Evolutionary conservation across 73 alveolate species (phyloP).

Genomic region (Paraurostyla sp.): DNA sequence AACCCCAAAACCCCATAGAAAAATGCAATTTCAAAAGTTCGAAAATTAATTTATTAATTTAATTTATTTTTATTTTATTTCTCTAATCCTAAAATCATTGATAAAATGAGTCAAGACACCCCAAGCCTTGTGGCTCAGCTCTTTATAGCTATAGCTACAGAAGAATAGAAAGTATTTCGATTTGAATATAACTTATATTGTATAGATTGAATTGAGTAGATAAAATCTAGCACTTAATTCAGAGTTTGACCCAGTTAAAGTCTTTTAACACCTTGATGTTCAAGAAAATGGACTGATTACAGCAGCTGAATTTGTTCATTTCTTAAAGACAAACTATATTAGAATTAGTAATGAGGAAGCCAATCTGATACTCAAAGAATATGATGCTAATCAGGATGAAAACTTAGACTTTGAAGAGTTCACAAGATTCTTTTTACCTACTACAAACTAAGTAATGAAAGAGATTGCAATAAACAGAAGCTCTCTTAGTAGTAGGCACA

Average conservation of each 20-base stretch:
- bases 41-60: no score
- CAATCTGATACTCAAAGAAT: conserved; percentile 14
- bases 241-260: conserved; percentile 50
- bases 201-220: conserved; percentile 30
- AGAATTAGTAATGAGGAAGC: not conserved
- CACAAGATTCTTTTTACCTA: conserved; percentile 3
- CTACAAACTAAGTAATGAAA: not conserved
- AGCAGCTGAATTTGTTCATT: not conserved
- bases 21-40: no score
- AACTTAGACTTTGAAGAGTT: conserved; percentile 29
- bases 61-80: no score
- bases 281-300: not conserved
- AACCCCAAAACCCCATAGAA: no score
- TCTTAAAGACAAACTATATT: not conserved
- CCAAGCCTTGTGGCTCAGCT: conserved; percentile 1
- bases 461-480: not conserved
- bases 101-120: conserved; percentile 21
- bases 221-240: conserved; percentile 1
- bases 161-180: conserved; percentile 6
- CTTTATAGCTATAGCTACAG: not conserved
- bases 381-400: conserved; percentile 46
- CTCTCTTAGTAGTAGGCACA: not conserved
- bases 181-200: not conserved
- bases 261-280: conserved; percentile 11
- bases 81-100: no score